Evolutionary conservation across 2,329 filamentous ascomycete species (phyloP).

Genomic region (Nemania sp.): DNA sequence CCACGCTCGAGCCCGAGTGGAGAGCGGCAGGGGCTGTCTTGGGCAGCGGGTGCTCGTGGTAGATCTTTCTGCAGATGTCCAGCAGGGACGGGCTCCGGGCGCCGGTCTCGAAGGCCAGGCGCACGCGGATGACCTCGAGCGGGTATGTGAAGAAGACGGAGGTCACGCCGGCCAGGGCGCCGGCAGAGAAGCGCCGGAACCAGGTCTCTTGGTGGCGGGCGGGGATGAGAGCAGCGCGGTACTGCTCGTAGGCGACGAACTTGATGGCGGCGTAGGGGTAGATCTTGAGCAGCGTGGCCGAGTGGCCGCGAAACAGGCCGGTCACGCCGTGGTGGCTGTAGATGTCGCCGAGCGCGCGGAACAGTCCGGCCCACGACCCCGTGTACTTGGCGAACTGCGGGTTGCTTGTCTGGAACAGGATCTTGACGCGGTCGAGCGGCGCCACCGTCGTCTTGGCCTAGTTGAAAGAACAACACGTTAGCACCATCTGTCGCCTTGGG

Average conservation of each 20-base stretch:
- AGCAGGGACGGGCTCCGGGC: constrained; percentile 69
- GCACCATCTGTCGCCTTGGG: too few relatives aligned
- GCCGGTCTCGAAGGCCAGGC: constrained; percentile 92
- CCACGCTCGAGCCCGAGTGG: constrained; percentile 33
- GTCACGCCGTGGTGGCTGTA: constrained; percentile 70
- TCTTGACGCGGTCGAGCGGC: constrained; percentile 96
- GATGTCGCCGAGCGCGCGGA: constrained; percentile 82
- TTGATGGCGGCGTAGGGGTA: constrained; percentile 98
- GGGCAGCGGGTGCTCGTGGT: constrained; percentile 67
- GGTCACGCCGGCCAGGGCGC: constrained; percentile 78
- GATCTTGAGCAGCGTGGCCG: constrained; percentile 88
- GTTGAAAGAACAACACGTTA: constrained; percentile 5
- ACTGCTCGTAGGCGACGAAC: constrained; percentile 96
- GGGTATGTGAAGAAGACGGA: constrained; percentile 97
- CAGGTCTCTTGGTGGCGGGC: constrained; percentile 74
- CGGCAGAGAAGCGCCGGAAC: constrained; percentile 72
- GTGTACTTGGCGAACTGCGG: constrained; percentile 93
- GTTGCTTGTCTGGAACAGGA: constrained; percentile 94
- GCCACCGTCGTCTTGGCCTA: constrained; percentile 95
- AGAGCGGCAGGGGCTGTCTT: constrained; percentile 42
- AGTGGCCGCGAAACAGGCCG: constrained; percentile 91
- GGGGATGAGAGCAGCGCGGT: constrained; percentile 77
- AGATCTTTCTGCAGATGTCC: constrained; percentile 85
- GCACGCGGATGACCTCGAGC: constrained; percentile 87
- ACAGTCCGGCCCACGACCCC: constrained; percentile 82